Percentiles rank a stretch among this genome's conserved stretches.
phyloP scores from a whole-genome alignment of 768 basidiomycete species.

The Kwoniella europaea region DNA sequence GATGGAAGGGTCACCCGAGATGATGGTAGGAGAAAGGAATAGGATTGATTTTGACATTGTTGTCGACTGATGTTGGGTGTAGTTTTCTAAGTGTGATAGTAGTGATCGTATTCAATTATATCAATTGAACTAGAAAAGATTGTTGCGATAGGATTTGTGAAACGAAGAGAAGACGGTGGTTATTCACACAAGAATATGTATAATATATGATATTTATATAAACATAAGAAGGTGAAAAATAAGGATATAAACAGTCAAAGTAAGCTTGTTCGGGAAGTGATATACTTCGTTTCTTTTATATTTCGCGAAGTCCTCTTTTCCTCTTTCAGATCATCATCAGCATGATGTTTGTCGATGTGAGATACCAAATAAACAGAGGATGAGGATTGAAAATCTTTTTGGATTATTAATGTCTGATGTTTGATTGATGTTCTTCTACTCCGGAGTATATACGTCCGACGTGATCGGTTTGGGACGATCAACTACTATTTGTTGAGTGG shows the following conservation, averaged over 20 bases:
- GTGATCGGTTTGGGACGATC: background rate
- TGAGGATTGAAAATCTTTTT: background rate
- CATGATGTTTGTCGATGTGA: no score
- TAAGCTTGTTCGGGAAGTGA: background rate
- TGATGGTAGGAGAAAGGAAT: slow-evolving; percentile 44
- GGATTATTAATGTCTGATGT: no score
- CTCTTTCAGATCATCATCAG: background rate
- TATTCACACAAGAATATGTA: background rate
- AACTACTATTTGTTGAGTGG: background rate
- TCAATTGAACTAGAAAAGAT: background rate
- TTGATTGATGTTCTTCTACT: background rate
- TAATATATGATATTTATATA: background rate
- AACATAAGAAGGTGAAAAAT: background rate
- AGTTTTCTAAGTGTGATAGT: background rate
- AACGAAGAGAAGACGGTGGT: no score
- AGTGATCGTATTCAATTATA: background rate
- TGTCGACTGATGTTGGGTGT: background rate
- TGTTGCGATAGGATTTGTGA: background rate
- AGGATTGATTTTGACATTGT: slow-evolving; percentile 12
- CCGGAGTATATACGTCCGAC: background rate
- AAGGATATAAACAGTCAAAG: background rate
- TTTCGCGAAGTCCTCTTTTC: background rate
- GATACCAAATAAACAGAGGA: no score
- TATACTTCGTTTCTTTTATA: background rate
- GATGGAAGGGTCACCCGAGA: slow-evolving; percentile 40